phyloP scores from a whole-genome alignment of 352 stramenopile species.

The Hyaloperonospora brassicae region DNA sequence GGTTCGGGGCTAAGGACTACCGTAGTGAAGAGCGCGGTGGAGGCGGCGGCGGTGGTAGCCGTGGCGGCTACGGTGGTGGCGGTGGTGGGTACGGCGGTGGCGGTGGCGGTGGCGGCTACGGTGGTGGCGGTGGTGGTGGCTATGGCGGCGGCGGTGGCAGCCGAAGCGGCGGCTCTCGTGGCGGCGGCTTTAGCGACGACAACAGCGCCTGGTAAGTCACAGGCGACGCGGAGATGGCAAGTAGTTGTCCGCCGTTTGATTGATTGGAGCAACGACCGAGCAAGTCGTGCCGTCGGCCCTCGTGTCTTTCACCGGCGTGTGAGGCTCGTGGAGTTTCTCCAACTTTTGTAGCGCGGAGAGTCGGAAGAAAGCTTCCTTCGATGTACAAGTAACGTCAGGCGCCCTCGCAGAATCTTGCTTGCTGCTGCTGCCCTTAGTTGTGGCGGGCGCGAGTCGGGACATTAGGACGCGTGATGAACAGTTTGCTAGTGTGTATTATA shows the following conservation, averaged over 20 bases:
- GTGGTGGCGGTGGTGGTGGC: constrained; percentile 24
- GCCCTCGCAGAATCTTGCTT: constrained; percentile 34
- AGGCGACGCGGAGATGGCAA: constrained; percentile 30
- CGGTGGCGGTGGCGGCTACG: constrained; percentile 22
- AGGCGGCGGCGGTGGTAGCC: constrained; percentile 20
- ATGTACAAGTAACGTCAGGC: constrained; percentile 69
- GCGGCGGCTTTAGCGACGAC: constrained; percentile 56
- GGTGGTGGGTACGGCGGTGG: constrained; percentile 23
- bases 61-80: constrained; percentile 15
- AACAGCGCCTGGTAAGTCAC: constrained; percentile 84
- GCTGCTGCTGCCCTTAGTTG: constrained; percentile 25
- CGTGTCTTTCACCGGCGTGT: constrained; percentile 23
- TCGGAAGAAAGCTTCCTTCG: constrained; percentile 71
- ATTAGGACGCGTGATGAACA: constrained; percentile 49
- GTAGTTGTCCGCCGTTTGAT: constrained; percentile 35
- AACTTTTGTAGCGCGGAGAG: constrained; percentile 43
- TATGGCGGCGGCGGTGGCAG: constrained; percentile 23
- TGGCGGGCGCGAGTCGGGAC: constrained; percentile 24
- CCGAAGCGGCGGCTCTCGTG: constrained; percentile 27
- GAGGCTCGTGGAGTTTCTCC: constrained; percentile 27
- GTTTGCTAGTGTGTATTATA: constrained; percentile 72
- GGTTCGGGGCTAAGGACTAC: constrained; percentile 85
- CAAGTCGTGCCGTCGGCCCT: constrained; percentile 25
- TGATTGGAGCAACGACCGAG: constrained; percentile 32
- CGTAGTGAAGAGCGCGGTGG: constrained; percentile 64